Evolutionary conservation across 192 early-diverging fungal genomes (phyloP), one percentile per base, ranked within the genome.

Genomic region (Umbelopsis vinacea): DNA sequence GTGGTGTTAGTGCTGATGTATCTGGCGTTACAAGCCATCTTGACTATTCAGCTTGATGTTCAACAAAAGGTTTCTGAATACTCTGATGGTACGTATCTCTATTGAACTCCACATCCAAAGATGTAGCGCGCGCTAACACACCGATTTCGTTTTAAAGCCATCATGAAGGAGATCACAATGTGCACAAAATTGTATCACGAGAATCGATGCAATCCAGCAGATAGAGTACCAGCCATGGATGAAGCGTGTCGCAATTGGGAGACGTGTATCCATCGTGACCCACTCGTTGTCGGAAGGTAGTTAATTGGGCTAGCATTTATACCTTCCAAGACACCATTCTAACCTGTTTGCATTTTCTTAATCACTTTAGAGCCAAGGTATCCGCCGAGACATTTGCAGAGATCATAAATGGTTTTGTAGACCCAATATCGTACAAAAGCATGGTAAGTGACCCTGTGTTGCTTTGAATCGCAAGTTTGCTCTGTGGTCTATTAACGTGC

Each of bases 341-440:
- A 11, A n/a, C 67, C 33, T 24, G 21, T 60, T 1, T 4, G 15
- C 4, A 9, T 46, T n/a, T n/a, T 10, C 23, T 23, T 3, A 63
- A 17, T n/a, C n/a, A 15, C 2, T 21, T 24, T 71, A 87, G 93
- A 52, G 83, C 90, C 12, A 88, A 90, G 55, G 86, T 96, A 17
- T 89, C 91, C 0, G 93, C 94, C 2, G 91, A 96, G 73, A 92
- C 92, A 0, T 79, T 95, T 76, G 94, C 91, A 24, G 88, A 91
- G 52, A 94, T 95, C 35, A 76, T 93, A 53, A 95, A 94, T 69
- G 86, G 91, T 40, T 91, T 96, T 69, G 88, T 94, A 38, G 90
- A 96, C 35, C 90, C 92, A 9, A 85, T 96, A 8, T 93, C 92
- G n/a, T 89, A 91, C 66, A 96, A 96, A 68, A 92, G 93, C 0